Percentiles rank a stretch among this genome's conserved stretches.
These are phyloP conservation scores for Warburgia ugandensis DNA, from an alignment of 164 flowering plant species.

Conservation along the genomic window DNA sequence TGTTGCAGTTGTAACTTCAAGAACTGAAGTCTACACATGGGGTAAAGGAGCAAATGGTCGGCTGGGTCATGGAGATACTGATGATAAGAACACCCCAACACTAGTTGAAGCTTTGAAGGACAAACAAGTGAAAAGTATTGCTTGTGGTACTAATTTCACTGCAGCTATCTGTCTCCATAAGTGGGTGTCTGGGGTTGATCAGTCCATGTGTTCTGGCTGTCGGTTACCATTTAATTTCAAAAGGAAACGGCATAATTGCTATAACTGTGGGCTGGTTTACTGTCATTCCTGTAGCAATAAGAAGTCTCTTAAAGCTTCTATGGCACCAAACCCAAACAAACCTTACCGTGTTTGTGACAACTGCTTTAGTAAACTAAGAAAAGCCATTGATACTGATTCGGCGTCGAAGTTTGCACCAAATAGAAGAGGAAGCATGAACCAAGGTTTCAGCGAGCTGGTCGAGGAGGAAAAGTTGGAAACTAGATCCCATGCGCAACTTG, in stretches of 20 bases:
- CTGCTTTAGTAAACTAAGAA: constrained; percentile 69
- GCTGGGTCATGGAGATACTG: constrained; percentile 88
- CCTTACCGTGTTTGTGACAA: constrained; percentile 95
- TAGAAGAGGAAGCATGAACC: constrained; percentile 63
- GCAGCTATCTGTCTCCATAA: constrained; percentile 94
- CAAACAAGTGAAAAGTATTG: constrained; percentile 95
- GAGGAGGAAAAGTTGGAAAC: constrained; percentile 72
- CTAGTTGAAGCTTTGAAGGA: constrained; percentile 89
- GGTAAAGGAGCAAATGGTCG: constrained; percentile 98
- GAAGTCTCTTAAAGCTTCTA: constrained; percentile 88
- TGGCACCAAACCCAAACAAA: constrained; percentile 96
- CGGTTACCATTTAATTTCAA: constrained; percentile 91
- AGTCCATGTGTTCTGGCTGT: constrained; percentile 97
- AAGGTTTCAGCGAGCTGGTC: constrained; percentile 38
- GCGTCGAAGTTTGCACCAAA: constrained; percentile 57
- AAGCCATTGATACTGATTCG: constrained; percentile 60
- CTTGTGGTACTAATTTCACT: constrained; percentile 90
- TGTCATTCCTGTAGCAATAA: constrained; percentile 98
- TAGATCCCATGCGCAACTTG: constrained; percentile 57
- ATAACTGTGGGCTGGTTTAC: constrained; percentile 94
- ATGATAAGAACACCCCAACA: constrained; percentile 72
- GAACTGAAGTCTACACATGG: constrained; percentile 98
- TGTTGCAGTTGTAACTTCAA: constrained; percentile 88
- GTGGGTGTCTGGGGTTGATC: constrained; percentile 94
- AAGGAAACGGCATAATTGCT: constrained; percentile 96